Evolutionary conservation across 2,329 filamentous ascomycete genomes (phyloP), one percentile per base, ranked within the genome.

Genomic region (Colletotrichum horii): DNA sequence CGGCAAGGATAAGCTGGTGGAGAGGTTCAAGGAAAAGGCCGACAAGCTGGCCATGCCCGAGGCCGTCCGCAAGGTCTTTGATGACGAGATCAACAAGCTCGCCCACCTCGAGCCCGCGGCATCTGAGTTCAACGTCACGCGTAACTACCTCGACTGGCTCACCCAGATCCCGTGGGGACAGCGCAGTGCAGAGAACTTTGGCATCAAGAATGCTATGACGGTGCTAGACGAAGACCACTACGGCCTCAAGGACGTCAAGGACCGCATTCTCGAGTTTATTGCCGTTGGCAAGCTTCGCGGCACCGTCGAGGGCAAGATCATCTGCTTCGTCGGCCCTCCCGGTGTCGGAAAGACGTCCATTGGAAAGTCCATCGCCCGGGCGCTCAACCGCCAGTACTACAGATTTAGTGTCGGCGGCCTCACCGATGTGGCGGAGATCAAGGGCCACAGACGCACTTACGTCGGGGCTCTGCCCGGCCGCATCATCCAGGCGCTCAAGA

Each of bases 331-430:
- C 71, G 97, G 97, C 1, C 97, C 97, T 68, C 97, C 97, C 22
- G 97, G 97, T 88, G 97, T 99, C 30, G 97, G 97, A 80, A 99
- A 99, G 89, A 99, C 97, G 4, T 98, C 96, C 84, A 99, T 99
- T 79, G 97, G 97, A 83, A 99, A 99, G 85, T 98, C 96, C 1
- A 98, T 99, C 80, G 97, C 97, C 19, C 92, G 96, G 71, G 97
- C 97, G 32, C 88, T 99, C 74, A 98, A 98, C 86, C 91, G 97
- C 75, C 94, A 99, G 82, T 99, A 99, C 88, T 99, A 99, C 88
- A 92, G 97, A 79, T 99, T 99, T 89, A 98, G 96, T 82, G 97
- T 99, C 11, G 97, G 97, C 82, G 97, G 97, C 80, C 90, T 99
- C 79, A 98, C 96, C 6, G 97, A 99, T 85, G 97, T 99, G 78